Conservation (phyloP, 768 basidiomycete genomes). For the Lentinula sp. region DNA sequence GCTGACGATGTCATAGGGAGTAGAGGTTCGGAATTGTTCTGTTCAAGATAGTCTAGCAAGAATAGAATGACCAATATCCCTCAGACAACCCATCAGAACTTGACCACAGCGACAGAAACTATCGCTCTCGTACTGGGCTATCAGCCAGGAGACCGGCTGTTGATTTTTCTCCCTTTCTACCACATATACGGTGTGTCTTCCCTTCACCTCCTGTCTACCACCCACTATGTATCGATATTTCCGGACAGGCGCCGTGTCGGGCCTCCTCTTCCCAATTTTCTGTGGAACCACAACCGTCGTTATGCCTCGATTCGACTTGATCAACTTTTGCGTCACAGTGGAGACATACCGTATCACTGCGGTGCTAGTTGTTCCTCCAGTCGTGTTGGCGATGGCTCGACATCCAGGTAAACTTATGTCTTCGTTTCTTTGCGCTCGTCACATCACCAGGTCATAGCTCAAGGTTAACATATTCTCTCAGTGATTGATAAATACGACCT, state of each 20-base stretch:
- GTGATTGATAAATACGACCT: constrained; percentile 69
- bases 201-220: background rate
- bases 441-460: too few species aligned
- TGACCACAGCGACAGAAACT: constrained; percentile 38
- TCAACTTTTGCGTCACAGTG: constrained; percentile 57
- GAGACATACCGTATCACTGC: constrained; percentile 57
- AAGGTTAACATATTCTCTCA: constrained; percentile 18
- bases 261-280: constrained; percentile 51
- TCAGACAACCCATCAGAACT: constrained; percentile 63
- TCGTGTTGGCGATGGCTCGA: constrained; percentile 69
- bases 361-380: constrained; percentile 69
- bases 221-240: too few species aligned
- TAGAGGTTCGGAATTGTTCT: constrained; percentile 3
- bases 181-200: constrained; percentile 37
- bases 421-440: background rate
- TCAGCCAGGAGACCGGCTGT: constrained; percentile 46
- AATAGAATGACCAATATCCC: background rate
- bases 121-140: constrained; percentile 40
- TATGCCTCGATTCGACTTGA: constrained; percentile 67
- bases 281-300: constrained; percentile 47
- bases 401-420: constrained; percentile 43
- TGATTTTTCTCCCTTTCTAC: constrained; percentile 60
- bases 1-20: background rate
- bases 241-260: constrained; percentile 46
- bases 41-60: background rate